Conservation (phyloP, 805 yeast genomes). For the Kluyveromyces aestuarii region DNA sequence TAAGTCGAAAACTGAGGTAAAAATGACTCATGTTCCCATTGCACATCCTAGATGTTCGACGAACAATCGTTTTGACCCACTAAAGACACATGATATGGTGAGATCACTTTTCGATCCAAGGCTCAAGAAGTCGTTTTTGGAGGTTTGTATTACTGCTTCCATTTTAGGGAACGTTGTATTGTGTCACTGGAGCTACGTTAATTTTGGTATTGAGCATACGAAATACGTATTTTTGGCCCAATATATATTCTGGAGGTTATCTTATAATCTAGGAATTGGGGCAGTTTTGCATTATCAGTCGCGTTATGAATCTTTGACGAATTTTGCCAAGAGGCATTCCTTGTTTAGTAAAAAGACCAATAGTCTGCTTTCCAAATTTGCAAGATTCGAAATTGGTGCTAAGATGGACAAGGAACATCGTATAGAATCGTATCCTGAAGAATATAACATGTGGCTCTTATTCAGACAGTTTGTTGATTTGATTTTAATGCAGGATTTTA, state of each 20-base stretch:
- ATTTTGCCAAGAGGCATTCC: constrained; percentile 37
- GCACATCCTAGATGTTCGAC: constrained; percentile 2
- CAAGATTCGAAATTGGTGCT: constrained; percentile 37
- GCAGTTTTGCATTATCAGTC: constrained; percentile 58
- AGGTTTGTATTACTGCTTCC: constrained; percentile 44
- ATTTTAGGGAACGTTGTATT: constrained; percentile 30
- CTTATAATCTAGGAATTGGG: constrained; percentile 79
- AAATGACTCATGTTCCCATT: background rate
- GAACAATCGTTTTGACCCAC: constrained; percentile 24
- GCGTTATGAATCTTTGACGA: constrained; percentile 42
- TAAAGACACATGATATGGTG: constrained; percentile 73
- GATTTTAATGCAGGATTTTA: constrained; percentile 77
- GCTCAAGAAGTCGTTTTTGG: constrained; percentile 56
- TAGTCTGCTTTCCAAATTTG: constrained; percentile 32
- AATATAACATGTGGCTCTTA: constrained; percentile 74
- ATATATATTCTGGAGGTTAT: constrained; percentile 65
- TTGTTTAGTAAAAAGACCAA: constrained; percentile 35
- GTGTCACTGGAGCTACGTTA: constrained; percentile 22
- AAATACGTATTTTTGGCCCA: constrained; percentile 39
- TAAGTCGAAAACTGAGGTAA: background rate
- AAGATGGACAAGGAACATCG: constrained; percentile 34
- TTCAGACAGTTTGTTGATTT: constrained; percentile 74
- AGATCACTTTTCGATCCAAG: constrained; percentile 73
- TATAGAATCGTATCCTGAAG: constrained; percentile 47
- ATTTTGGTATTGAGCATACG: constrained; percentile 12